Conservation (phyloP, 495 filamentous ascomycete genomes). For the Penicillium psychrofluorescens region DNA sequence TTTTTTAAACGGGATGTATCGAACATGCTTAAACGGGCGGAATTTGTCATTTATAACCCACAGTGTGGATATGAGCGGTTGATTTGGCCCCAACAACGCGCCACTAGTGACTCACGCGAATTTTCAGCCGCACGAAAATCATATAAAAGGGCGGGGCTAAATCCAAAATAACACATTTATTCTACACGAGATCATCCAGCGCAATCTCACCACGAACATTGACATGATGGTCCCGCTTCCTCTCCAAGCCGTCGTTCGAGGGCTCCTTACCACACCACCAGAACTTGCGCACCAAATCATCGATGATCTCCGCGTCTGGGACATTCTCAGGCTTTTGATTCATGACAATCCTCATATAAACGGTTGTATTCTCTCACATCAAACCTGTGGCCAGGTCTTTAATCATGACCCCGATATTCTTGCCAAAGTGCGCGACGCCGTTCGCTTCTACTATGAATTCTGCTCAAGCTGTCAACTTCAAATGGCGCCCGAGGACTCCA, state of each 20-base stretch:
- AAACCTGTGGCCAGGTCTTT: constrained; percentile 1
- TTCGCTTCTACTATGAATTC: not conserved
- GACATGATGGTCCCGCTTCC: not conserved
- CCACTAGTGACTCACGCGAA: too few species aligned
- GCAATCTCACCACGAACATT: too few species aligned
- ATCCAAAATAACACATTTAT: too few species aligned
- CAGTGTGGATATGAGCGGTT: too few species aligned
- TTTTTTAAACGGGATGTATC: too few species aligned
- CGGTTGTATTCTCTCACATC: constrained; percentile 4
- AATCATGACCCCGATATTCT: not conserved
- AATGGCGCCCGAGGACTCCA: not conserved
- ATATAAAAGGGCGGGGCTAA: too few species aligned
- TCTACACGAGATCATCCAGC: too few species aligned
- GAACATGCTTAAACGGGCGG: too few species aligned
- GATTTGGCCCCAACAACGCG: too few species aligned
- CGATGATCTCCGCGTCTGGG: constrained; percentile 12
- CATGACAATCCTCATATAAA: constrained; percentile 1
- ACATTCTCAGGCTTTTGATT: constrained; percentile 9
- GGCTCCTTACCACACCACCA: constrained; percentile 4
- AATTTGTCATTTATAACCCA: too few species aligned
- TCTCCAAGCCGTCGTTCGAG: not conserved
- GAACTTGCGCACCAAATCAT: constrained; percentile 12
- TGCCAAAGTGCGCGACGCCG: not conserved
- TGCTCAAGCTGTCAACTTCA: not conserved
- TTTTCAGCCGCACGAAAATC: too few species aligned